phyloP scores from a whole-genome alignment of 352 stramenopile species.

The Elongisporangium anandrum region DNA sequence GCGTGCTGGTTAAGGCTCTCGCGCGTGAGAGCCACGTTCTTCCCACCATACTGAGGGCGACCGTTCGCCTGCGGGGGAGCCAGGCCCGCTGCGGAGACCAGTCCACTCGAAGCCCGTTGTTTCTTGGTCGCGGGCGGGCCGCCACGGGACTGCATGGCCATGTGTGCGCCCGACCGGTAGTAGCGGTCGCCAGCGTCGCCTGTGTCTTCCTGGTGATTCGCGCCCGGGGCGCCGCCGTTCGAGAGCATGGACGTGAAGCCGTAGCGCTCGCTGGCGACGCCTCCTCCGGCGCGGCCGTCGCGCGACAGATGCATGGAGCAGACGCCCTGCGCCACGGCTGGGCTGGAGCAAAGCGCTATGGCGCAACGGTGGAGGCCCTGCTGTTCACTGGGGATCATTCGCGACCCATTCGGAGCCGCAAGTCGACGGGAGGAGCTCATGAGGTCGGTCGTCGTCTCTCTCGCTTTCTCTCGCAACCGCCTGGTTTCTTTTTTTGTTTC shows the following conservation, averaged over 20 bases:
- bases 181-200: slow-evolving; percentile 39
- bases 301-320: slow-evolving; percentile 74
- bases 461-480: slow-evolving; percentile 1
- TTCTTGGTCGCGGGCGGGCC: slow-evolving; percentile 44
- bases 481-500: not conserved
- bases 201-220: slow-evolving; percentile 14
- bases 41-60: not conserved
- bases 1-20: slow-evolving; percentile 57
- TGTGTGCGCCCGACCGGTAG: slow-evolving; percentile 43
- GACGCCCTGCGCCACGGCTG: slow-evolving; percentile 67
- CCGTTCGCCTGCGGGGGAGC: not conserved
- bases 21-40: slow-evolving; percentile 27
- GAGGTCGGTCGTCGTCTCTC: slow-evolving; percentile 1
- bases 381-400: slow-evolving; percentile 11
- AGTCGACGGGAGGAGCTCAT: slow-evolving; percentile 20
- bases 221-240: slow-evolving; percentile 10
- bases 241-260: slow-evolving; percentile 4
- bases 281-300: slow-evolving; percentile 8
- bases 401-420: not conserved
- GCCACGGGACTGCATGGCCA: slow-evolving; percentile 49
- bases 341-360: slow-evolving; percentile 74
- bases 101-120: slow-evolving; percentile 28
- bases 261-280: slow-evolving; percentile 12
- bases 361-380: slow-evolving; percentile 74
- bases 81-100: not conserved